A percentile compares a stretch with the other conserved stretches of the same genome.
phyloP scores from a whole-genome alignment of 2,329 filamentous ascomycete genomes.

The Penicillium sp. region DNA sequence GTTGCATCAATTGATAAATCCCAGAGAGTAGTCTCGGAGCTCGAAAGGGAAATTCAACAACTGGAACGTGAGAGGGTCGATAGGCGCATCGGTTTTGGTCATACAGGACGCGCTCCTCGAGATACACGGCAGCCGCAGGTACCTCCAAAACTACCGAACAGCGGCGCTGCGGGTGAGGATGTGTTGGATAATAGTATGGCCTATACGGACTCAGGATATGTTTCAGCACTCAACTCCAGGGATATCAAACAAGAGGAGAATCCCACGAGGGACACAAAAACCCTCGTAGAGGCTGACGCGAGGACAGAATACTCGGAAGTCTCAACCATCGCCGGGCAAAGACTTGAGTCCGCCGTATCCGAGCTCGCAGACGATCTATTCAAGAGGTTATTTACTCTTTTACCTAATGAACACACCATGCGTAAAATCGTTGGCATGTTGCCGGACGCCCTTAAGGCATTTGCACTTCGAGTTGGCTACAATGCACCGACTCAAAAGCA shows the following conservation, averaged over 20 bases:
- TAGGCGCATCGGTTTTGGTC: conserved; percentile 22
- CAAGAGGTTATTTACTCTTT: neutral
- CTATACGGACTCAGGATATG: too few relatives aligned
- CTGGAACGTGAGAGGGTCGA: conserved; percentile 63
- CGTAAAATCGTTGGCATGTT: neutral
- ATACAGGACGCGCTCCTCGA: too few relatives aligned
- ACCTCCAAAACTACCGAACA: too few relatives aligned
- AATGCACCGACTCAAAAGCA: neutral
- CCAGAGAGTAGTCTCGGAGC: conserved; percentile 72
- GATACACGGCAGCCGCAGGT: too few relatives aligned
- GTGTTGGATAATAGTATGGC: too few relatives aligned
- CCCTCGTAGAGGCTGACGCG: too few relatives aligned
- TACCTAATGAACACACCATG: neutral
- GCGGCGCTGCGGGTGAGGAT: too few relatives aligned
- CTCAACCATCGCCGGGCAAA: too few relatives aligned
- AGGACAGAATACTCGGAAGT: too few relatives aligned
- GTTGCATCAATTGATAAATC: conserved; percentile 68
- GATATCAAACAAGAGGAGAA: too few relatives aligned
- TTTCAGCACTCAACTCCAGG: too few relatives aligned
- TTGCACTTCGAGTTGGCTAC: neutral
- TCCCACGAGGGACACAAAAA: too few relatives aligned
- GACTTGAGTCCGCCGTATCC: neutral
- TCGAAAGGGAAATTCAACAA: conserved; percentile 70
- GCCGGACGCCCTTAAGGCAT: neutral
- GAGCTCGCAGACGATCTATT: neutral